phyloP scores from a whole-genome alignment of 331 rosid species.

The Dryas integrifolia region DNA sequence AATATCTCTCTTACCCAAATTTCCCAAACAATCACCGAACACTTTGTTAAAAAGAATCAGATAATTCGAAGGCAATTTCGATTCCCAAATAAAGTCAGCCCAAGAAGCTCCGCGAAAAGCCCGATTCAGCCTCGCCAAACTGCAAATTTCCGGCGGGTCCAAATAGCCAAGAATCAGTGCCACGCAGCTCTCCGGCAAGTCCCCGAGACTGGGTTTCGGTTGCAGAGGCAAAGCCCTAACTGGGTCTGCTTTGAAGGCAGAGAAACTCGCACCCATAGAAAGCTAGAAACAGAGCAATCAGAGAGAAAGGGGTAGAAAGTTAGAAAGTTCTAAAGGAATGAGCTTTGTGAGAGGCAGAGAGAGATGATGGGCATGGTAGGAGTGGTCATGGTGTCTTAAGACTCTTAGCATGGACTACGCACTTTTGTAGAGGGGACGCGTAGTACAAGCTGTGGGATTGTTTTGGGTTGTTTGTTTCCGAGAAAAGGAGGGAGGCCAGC shows the following conservation, averaged over 20 bases:
- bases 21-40: slow-evolving; percentile 36
- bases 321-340: background rate
- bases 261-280: slow-evolving; percentile 51
- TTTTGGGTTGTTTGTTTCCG: slow-evolving; percentile 37
- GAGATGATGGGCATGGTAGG: slow-evolving; percentile 1
- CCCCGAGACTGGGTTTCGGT: slow-evolving; percentile 51
- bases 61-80: slow-evolving; percentile 74
- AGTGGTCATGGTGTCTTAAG: background rate
- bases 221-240: slow-evolving; percentile 21
- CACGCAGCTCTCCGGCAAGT: slow-evolving; percentile 73
- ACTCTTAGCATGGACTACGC: background rate
- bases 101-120: slow-evolving; percentile 76
- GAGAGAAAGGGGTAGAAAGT: background rate
- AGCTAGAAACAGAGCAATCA: background rate
- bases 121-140: slow-evolving; percentile 59
- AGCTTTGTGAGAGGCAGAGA: background rate
- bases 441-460: background rate
- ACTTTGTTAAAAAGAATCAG: slow-evolving; percentile 33
- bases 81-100: slow-evolving; percentile 90
- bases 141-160: slow-evolving; percentile 78
- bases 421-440: slow-evolving; percentile 11
- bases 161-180: slow-evolving; percentile 55
- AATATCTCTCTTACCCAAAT: slow-evolving; percentile 60
- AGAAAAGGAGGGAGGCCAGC: slow-evolving; percentile 41
- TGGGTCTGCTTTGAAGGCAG: slow-evolving; percentile 28